Percentiles rank a stretch among this genome's conserved stretches.
Conservation (phyloP, 1,284 basidiomycete species). For the Ustilago sp. region DNA sequence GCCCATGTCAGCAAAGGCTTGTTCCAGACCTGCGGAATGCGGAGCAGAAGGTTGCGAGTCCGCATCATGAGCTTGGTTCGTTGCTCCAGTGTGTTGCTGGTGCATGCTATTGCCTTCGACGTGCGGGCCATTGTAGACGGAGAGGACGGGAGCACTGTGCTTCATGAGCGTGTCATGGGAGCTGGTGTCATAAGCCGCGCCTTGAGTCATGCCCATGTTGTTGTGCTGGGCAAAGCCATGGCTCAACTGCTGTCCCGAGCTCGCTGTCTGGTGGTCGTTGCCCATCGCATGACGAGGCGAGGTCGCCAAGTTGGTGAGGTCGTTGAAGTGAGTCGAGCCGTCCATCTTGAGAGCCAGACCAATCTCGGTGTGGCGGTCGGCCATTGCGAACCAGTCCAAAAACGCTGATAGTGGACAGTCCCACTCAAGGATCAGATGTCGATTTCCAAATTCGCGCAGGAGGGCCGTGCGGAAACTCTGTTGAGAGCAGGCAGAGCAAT, state of each 20-base stretch:
- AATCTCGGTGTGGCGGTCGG: constrained; percentile 12
- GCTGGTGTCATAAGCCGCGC: constrained; percentile 14
- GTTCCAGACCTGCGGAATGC: constrained; percentile 16
- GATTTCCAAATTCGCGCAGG: not conserved
- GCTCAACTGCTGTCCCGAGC: not conserved
- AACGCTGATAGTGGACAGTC: not conserved
- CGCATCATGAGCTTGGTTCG: not conserved
- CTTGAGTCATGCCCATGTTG: constrained; percentile 7
- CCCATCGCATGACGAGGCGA: constrained; percentile 12
- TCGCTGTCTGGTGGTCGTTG: not conserved
- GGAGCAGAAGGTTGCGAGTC: not conserved
- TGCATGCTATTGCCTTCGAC: not conserved
- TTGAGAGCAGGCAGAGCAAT: not conserved
- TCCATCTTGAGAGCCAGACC: constrained; percentile 39
- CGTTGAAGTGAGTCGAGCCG: constrained; percentile 27
- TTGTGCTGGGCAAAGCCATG: constrained; percentile 1
- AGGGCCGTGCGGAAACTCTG: not conserved
- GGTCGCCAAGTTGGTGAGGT: constrained; percentile 32
- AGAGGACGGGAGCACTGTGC: constrained; percentile 13
- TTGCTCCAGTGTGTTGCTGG: constrained; percentile 4
- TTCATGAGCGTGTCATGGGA: constrained; percentile 24
- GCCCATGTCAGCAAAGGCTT: constrained; percentile 17
- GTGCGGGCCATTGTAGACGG: constrained; percentile 5
- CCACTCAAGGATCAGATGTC: not conserved
- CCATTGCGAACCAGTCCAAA: constrained; percentile 12